Base-by-base conservation (phyloP, 164 flowering plant genomes). In the Brasenia schreberi region DNA sequence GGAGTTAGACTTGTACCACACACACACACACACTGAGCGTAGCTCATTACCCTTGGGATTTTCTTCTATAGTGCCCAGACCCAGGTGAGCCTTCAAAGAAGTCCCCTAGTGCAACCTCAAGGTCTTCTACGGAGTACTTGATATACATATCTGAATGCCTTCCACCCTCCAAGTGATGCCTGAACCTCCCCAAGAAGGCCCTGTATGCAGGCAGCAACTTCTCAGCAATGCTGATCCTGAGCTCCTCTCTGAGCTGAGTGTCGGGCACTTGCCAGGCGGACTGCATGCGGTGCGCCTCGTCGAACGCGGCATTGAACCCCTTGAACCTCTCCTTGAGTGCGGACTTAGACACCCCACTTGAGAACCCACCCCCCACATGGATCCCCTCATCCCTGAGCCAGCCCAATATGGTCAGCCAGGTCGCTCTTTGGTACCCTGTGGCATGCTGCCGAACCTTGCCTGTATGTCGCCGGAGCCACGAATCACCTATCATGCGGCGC, bases 311-410 rank as follows among this genome's bases (percentile, higher is more conserved):
- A 74, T 93, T 90, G 80, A 93, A 93, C 39, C 81, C 39, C 83
- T 87, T 93, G 68, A 93, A 89, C 75, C 97, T 77, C 68, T 89
- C 94, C 66, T 91, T 82, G 69, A 89, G 72, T 7, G 81, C 90
- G 65, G 81, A 77, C 76, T 81, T 89, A 4, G 96, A 89, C 4
- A 87, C 95, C 61, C 93, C 90, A 10, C 96, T 87, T 4, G 90
- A 72, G 70, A 89, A 91, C 61, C 88, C 75, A 19, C 96, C 93
- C 63, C 86, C 81, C 42, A 80, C 85, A 63, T 87, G 87, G 44
- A 94, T 73, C 19, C 97, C 96, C 67, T 91, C 97, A 42, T 88
- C 96, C 61, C 97, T 80, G 73, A 94, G 72, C 63, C 93, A 89
- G 59, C 82, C 59, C 65, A 94, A 77, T 12, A 91, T 84, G 61